Evolutionary conservation across 2,329 filamentous ascomycete genomes (phyloP).

Genomic region (Microcyclospora tardicrescens): DNA sequence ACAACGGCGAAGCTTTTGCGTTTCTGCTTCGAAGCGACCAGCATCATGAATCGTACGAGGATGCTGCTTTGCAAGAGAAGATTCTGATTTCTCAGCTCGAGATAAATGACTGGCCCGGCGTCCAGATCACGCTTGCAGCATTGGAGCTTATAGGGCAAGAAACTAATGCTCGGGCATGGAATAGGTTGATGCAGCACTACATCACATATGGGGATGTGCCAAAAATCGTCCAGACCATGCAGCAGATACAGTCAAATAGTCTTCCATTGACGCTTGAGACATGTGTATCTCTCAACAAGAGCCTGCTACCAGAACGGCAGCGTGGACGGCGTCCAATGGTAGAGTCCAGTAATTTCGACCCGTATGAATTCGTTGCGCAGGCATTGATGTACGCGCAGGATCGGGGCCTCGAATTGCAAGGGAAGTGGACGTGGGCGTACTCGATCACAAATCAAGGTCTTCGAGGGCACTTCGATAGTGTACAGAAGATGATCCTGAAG

Average conservation of each 20-base stretch:
- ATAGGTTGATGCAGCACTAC: constrained; percentile 34
- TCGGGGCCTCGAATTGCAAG: constrained; percentile 31
- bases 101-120: constrained; percentile 37
- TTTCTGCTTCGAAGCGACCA: constrained; percentile 47
- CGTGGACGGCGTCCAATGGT: constrained; percentile 24
- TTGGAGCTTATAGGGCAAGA: constrained; percentile 28
- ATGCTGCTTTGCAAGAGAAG: constrained; percentile 40
- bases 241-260: constrained; percentile 37
- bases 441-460: too few species aligned
- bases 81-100: constrained; percentile 41
- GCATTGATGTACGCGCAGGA: constrained; percentile 35
- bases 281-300: constrained; percentile 29
- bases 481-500: constrained; percentile 35
- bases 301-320: constrained; percentile 27
- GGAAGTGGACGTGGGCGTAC: too few species aligned
- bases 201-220: constrained; percentile 16
- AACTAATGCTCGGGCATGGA: constrained; percentile 30
- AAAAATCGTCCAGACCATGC: constrained; percentile 25
- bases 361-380: constrained; percentile 34
- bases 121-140: constrained; percentile 44
- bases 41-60: constrained; percentile 51
- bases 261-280: constrained; percentile 32
- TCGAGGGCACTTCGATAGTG: too few species aligned
- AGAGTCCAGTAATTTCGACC: constrained; percentile 16
- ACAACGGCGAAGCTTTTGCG: constrained; percentile 40